A percentile compares a stretch with the other conserved stretches of the same genome.
These are phyloP conservation scores for Thielaviopsis ethacetica DNA, from an alignment of 2,329 filamentous ascomycete genomes.

Conservation along the genomic window DNA sequence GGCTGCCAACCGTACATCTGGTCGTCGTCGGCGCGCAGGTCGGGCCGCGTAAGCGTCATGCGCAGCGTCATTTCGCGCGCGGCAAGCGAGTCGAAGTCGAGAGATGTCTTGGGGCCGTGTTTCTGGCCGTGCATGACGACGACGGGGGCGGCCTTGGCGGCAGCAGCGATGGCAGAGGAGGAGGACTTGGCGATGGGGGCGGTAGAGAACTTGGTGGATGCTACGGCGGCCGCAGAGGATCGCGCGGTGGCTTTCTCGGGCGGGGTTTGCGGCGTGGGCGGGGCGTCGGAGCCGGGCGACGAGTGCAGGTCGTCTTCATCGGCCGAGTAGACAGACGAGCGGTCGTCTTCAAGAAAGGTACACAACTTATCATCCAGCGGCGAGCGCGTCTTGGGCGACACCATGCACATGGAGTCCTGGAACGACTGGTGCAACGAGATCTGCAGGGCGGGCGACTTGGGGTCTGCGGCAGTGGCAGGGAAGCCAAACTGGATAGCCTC, in stretches of 20 bases:
- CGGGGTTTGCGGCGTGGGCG: conserved; percentile 33
- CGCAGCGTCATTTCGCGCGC: conserved; percentile 78
- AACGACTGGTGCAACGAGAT: conserved; percentile 1
- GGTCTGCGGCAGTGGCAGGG: conserved; percentile 33
- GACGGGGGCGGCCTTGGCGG: no score
- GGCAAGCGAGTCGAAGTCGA: conserved; percentile 9
- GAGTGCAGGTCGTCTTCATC: conserved; percentile 30
- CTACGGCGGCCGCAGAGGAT: conserved; percentile 8
- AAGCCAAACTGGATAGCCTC: conserved; percentile 92
- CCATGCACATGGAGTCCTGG: conserved; percentile 3
- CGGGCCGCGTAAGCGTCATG: conserved; percentile 85
- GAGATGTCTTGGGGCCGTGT: conserved; percentile 15
- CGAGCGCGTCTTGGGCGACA: conserved; percentile 13
- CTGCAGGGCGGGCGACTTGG: conserved; percentile 13
- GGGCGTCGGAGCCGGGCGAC: conserved; percentile 41
- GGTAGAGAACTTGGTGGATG: neutral
- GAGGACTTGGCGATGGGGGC: neutral
- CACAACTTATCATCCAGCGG: conserved; percentile 31
- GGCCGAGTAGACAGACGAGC: conserved; percentile 33
- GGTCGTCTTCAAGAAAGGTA: conserved; percentile 43
- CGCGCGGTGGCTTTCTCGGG: neutral
- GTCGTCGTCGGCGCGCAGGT: conserved; percentile 61
- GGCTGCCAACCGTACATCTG: conserved; percentile 54
- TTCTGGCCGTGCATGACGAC: neutral
- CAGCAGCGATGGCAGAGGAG: conserved; percentile 12